Percentiles rank a stretch among this genome's conserved stretches.
These are phyloP conservation scores for Platanus orientalis DNA, from an alignment of 164 flowering plant species.

Conservation along the genomic window DNA sequence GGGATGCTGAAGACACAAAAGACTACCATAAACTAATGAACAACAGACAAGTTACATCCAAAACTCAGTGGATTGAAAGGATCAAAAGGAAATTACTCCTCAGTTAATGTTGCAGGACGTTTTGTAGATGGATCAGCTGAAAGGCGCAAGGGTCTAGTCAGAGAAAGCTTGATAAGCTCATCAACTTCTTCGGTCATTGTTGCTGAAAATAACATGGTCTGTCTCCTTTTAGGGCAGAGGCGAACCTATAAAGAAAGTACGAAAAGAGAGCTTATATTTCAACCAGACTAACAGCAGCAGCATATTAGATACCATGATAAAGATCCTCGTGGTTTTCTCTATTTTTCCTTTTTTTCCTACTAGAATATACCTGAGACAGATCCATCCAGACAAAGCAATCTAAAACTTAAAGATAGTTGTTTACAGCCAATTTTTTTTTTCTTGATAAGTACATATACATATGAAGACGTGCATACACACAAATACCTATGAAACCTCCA, in stretches of 20 bases:
- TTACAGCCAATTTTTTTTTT: too few species aligned
- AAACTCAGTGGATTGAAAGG: neutral
- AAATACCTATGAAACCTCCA: too few species aligned
- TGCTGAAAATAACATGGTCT: constrained; percentile 95
- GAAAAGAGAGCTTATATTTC: too few species aligned
- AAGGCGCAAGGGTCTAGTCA: constrained; percentile 79
- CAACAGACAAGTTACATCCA: neutral
- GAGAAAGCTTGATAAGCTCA: constrained; percentile 81
- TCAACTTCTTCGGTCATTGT: constrained; percentile 95
- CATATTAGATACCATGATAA: neutral
- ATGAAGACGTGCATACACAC: too few species aligned
- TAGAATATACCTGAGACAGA: too few species aligned
- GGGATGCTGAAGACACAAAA: too few species aligned
- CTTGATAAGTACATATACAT: too few species aligned
- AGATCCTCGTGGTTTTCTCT: neutral
- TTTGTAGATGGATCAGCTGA: constrained; percentile 92
- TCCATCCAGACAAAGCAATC: too few species aligned
- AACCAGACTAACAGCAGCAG: too few species aligned
- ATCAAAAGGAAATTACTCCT: constrained; percentile 54
- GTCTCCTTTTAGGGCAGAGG: constrained; percentile 77
- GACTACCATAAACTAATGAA: too few species aligned
- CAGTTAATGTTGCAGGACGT: constrained; percentile 78
- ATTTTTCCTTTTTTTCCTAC: too few species aligned
- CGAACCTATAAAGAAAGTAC: constrained; percentile 50
- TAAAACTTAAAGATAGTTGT: too few species aligned